Evolutionary conservation across 768 basidiomycete species (phyloP).

Genomic region (Tylopilus vinaceipallidus): DNA sequence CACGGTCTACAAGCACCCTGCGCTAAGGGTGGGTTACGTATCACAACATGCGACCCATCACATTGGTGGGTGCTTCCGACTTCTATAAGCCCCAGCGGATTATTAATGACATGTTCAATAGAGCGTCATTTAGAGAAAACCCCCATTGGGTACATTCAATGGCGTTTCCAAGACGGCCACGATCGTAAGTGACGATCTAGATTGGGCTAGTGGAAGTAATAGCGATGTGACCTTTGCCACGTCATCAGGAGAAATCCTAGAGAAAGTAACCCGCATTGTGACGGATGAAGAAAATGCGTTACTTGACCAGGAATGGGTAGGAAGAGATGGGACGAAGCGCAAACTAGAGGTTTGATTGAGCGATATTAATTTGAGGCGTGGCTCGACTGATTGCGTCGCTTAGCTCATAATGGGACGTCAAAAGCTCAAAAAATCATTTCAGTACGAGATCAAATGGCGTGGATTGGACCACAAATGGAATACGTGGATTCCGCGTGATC

Average conservation of each 20-base stretch:
- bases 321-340: conserved; percentile 86
- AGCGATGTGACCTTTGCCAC: conserved; percentile 12
- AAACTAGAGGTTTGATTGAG: conserved; percentile 75
- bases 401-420: conserved; percentile 90
- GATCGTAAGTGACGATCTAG: conserved; percentile 62
- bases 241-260: conserved; percentile 73
- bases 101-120: conserved; percentile 31
- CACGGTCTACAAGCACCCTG: conserved; percentile 89
- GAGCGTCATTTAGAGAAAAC: conserved; percentile 96
- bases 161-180: conserved; percentile 98
- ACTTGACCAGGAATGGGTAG: conserved; percentile 85
- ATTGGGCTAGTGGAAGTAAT: conserved; percentile 7
- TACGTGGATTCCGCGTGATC: conserved; percentile 88
- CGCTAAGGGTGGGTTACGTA: conserved; percentile 92
- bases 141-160: conserved; percentile 95
- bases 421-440: conserved; percentile 94
- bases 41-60: conserved; percentile 99
- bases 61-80: conserved; percentile 51
- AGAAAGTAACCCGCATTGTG: conserved; percentile 88
- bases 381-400: conserved; percentile 14
- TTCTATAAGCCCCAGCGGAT: conserved; percentile 15
- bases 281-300: conserved; percentile 80
- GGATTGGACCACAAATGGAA: conserved; percentile 85
- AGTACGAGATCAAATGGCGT: conserved; percentile 90
- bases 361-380: conserved; percentile 8